Base-by-base conservation (phyloP, 768 basidiomycete species). In the Boletus rubroflammeus region DNA sequence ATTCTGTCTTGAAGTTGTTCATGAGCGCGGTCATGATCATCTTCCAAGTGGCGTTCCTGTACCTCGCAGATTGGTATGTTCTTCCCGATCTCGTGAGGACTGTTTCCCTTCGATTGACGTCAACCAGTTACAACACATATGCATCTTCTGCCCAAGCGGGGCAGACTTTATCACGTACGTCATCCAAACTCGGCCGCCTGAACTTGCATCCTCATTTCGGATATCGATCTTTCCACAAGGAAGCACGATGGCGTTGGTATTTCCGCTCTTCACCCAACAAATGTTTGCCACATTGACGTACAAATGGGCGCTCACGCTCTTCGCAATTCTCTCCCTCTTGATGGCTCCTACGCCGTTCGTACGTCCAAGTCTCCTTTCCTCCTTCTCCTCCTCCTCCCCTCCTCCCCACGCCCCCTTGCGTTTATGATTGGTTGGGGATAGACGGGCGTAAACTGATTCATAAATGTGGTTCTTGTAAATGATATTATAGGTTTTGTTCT, bases 131-230 rank as follows among this genome's bases (percentile, higher is more conserved):
- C 54, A 72, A 72, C 7, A 64, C 71, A 6, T 82, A 79, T 57
- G 78, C 82, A 1, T 81, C 80, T 6, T 80, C 78, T 10, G 82
- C 80, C 0, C 70, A 81, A 47, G 82, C 82, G 0, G 82, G 76
- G 0, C 79, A 80, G 58, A 77, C 73, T 35, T 68, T 82, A 31
- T 70, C 68, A 50, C 75, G 82, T 73, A 62, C 41, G 74, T 67
- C 28, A 25, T 26, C 1, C 15, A 13, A 35, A 7, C 28, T 29
- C 11, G n/a, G 34, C 25, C 38, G 13, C 3, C 5, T 4, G 5
- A 26, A 25, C 3, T 25, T n/a, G 9, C 25, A 9, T 6, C 26
- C 26, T 29, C 9, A 31, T 19, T 17, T 23, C 35, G 11, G n/a
- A 48, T 2, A 8, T 38, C 7, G 14, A n/a, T 38, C 21, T 17